Evolutionary conservation across 306 rosid genomes (phyloP).

Genomic region (Corylus americana): DNA sequence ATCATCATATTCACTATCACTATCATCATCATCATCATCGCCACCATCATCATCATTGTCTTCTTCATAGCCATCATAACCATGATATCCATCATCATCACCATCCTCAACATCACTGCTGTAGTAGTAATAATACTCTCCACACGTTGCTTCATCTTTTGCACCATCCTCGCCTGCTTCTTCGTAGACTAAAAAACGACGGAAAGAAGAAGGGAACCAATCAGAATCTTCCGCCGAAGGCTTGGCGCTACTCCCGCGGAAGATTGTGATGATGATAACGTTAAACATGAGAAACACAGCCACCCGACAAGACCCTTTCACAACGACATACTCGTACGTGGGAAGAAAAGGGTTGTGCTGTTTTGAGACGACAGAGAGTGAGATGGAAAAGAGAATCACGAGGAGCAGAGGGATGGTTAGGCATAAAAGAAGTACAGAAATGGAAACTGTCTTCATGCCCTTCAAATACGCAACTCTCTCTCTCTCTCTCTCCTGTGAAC

Average conservation of each 20-base stretch:
- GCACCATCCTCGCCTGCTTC: no score
- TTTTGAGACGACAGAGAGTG: slow-evolving; percentile 12
- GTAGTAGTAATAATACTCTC: not conserved
- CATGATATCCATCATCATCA: slow-evolving; percentile 2
- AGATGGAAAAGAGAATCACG: not conserved
- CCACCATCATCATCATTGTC: slow-evolving; percentile 16
- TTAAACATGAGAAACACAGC: slow-evolving; percentile 27
- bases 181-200: not conserved
- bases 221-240: slow-evolving; percentile 16
- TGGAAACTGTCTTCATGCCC: slow-evolving; percentile 16
- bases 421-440: not conserved
- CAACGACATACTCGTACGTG: slow-evolving; percentile 22
- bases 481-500: no score
- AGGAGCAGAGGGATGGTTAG: not conserved
- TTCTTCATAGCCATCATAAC: slow-evolving; percentile 35
- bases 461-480: not conserved
- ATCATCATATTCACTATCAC: slow-evolving; percentile 15
- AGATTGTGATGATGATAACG: slow-evolving; percentile 19
- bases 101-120: slow-evolving; percentile 2
- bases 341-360: slow-evolving; percentile 19
- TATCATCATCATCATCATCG: not conserved
- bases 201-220: not conserved
- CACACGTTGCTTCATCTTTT: not conserved
- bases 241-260: slow-evolving; percentile 10
- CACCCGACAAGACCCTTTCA: slow-evolving; percentile 14